phyloP scores from a whole-genome alignment of 2,329 filamentous ascomycete genomes.

The Hypoxylon sp. region DNA sequence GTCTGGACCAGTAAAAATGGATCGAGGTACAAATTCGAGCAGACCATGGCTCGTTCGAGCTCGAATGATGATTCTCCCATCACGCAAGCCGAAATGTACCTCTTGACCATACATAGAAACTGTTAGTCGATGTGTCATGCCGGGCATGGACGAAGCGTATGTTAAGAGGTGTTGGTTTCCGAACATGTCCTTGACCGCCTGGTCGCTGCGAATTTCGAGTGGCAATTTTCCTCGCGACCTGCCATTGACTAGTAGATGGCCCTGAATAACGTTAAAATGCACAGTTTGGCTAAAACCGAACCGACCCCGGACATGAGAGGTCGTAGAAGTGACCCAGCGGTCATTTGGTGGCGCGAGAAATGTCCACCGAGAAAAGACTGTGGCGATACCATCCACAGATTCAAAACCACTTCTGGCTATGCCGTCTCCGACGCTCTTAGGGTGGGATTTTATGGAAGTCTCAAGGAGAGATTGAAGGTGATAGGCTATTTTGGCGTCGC shows the following conservation, averaged over 20 bases:
- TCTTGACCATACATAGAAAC: constrained; percentile 56
- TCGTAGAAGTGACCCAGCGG: constrained; percentile 45
- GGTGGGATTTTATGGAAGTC: constrained; percentile 52
- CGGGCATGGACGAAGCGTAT: constrained; percentile 65
- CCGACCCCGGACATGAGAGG: background rate
- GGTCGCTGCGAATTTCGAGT: constrained; percentile 61
- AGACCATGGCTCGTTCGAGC: constrained; percentile 50
- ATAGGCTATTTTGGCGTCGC: constrained; percentile 63
- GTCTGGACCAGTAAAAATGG: constrained; percentile 46
- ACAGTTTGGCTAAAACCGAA: constrained; percentile 40
- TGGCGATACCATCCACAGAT: constrained; percentile 35
- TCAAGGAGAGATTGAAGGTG: constrained; percentile 56
- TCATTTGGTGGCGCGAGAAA: constrained; percentile 45
- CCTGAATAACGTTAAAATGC: constrained; percentile 57
- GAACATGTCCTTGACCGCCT: constrained; percentile 65
- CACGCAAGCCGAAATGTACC: constrained; percentile 70
- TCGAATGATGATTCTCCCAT: constrained; percentile 60
- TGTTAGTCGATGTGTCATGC: constrained; percentile 65
- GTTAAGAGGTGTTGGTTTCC: constrained; percentile 66
- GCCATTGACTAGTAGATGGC: constrained; percentile 57
- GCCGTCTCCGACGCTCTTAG: constrained; percentile 46
- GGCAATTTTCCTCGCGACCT: constrained; percentile 64
- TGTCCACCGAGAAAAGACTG: constrained; percentile 54
- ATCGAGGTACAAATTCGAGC: constrained; percentile 56
- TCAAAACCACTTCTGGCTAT: constrained; percentile 62